Evolutionary conservation across 2,329 filamentous ascomycete species (phyloP), one percentile per base, ranked within the genome.

Genomic region (Cladophialophora psammophila): DNA sequence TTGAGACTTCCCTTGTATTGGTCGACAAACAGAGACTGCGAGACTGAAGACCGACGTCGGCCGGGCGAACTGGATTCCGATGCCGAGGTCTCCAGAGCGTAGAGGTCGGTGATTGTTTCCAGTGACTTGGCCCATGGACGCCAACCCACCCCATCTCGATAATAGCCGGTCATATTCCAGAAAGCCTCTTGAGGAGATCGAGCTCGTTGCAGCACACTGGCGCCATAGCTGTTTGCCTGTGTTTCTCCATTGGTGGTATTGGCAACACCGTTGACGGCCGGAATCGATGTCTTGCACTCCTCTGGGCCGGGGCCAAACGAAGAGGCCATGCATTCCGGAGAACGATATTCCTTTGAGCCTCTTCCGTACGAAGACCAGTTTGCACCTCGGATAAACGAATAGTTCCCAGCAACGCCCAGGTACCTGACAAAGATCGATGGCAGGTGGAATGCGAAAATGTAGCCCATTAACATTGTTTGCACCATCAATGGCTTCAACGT

Each of bases 371-470:
- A 77, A 4, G 75, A 53, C 57, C 72, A 75, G 69, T 86, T 82
- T 13, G 79, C 69, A n/a, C 76, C 55, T 55, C 79, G 78, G 38
- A 86, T 69, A 60, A 86, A 81, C 61, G 80, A 82, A 65, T 77
- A 79, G 68, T 86, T 84, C 7, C 84, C 82, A n/a, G 84, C 80
- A 0, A 74, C 78, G n/a, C 80, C 81, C 58, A 82, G 75, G 70
- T 78, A 80, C 55, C 73, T 76, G 57, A 83, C 79, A 13, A 86
- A 71, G 3, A 78, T 75, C 38, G 75, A 74, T 2, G 85, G 85
- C 2, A 87, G 76, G 50, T 83, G 80, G 75, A 88, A 83, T 13
- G 79, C 79, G 69, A 87, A 87, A 58, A 87, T 80, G 71, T 88
- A 88, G 65, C 83, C 82, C 1, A 85, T 87, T 61, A 81, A 77